A percentile compares a stretch with the other conserved stretches of the same genome.
Evolutionary conservation across 2,329 filamentous ascomycete species (phyloP).

Genomic region (Cadophora sp.): DNA sequence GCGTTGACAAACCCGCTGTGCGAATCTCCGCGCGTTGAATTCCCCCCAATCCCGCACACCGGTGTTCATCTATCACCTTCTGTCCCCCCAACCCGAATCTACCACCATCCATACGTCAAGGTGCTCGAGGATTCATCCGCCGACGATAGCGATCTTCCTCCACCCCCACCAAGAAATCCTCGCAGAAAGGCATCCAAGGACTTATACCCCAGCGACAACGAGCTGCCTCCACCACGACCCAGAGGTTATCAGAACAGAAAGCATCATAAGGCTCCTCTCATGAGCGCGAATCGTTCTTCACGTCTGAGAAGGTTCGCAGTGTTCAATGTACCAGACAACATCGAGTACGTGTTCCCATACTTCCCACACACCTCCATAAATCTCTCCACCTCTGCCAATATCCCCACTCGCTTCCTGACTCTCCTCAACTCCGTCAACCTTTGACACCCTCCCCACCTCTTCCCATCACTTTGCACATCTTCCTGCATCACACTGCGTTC

Average conservation of each 20-base stretch:
- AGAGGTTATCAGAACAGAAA: not conserved
- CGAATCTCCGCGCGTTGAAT: constrained; percentile 7
- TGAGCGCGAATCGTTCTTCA: not conserved
- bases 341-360: not conserved
- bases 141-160: constrained; percentile 7
- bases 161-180: not conserved
- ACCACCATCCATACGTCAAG: constrained; percentile 5
- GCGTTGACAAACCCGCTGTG: not conserved
- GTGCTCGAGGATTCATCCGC: not conserved
- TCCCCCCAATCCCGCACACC: not conserved
- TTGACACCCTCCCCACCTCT: not conserved
- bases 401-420: not conserved
- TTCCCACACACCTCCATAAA: not conserved
- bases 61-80: not conserved
- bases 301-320: not conserved
- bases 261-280: not conserved
- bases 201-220: not conserved
- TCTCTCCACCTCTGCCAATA: not conserved
- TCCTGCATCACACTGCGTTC: not conserved
- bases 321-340: not conserved
- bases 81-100: not conserved
- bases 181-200: not conserved
- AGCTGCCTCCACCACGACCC: not conserved
- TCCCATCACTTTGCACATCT: not conserved
- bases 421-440: not conserved